Evolutionary conservation across 2,329 filamentous ascomycete genomes (phyloP).

Genomic region (Aspergillus aculeatinus): DNA sequence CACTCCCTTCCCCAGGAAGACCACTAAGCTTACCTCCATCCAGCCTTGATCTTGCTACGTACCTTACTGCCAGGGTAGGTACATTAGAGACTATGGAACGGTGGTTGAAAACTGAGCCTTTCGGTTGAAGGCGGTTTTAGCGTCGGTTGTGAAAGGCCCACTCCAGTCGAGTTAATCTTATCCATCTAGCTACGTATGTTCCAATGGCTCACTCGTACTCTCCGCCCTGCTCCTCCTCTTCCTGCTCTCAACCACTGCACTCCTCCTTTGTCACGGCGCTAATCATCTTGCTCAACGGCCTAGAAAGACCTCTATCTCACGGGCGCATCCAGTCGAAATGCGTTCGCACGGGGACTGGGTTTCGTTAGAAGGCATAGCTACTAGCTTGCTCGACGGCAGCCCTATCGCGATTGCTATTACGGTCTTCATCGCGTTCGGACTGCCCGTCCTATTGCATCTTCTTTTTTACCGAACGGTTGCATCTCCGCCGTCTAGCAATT

Average conservation of each 20-base stretch:
- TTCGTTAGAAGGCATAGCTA: conserved; percentile 39
- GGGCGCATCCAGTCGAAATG: conserved; percentile 24
- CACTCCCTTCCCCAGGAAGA: too few relatives aligned
- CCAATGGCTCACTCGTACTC: neutral
- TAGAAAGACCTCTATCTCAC: neutral
- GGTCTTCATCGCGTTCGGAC: conserved; percentile 65
- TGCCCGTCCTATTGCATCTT: conserved; percentile 76
- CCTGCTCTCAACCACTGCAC: conserved; percentile 1
- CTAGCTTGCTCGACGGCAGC: conserved; percentile 45
- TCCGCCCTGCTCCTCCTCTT: neutral
- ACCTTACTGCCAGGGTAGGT: too few relatives aligned
- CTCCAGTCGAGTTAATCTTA: neutral
- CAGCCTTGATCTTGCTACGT: too few relatives aligned
- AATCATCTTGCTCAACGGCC: too few relatives aligned
- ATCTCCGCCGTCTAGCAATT: conserved; percentile 65
- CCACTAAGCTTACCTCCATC: too few relatives aligned
- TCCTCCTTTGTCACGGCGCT: too few relatives aligned
- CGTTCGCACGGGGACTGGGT: conserved; percentile 36
- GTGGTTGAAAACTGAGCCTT: too few relatives aligned
- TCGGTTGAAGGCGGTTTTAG: neutral
- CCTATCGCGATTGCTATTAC: conserved; percentile 61
- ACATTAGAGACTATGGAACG: too few relatives aligned
- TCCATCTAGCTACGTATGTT: neutral
- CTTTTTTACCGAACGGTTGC: conserved; percentile 67
- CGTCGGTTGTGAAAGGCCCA: neutral